Conservation (phyloP, 192 early-diverging fungal species). For the Funneliformis geosporum region DNA sequence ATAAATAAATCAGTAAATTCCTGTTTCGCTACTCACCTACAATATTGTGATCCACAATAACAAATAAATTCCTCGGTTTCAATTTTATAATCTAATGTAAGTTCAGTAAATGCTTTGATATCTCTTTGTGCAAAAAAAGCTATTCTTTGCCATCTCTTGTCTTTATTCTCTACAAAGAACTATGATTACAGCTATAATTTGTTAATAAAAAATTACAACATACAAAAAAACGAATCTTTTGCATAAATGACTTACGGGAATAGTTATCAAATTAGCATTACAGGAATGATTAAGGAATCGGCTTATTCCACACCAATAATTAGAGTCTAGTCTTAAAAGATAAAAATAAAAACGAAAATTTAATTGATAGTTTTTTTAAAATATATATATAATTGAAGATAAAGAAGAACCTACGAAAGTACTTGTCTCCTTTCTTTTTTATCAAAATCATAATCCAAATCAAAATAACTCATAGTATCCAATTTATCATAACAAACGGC, state of each 20-base stretch:
- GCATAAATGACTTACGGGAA: conserved; percentile 14
- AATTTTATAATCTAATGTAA: conserved; percentile 20
- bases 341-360: background rate
- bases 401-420: conserved; percentile 3
- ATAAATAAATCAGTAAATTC: background rate
- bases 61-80: background rate
- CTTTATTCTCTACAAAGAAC: conserved; percentile 14
- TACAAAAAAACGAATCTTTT: background rate
- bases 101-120: background rate
- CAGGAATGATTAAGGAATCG: conserved; percentile 28
- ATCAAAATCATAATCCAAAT: conserved; percentile 20
- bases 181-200: background rate
- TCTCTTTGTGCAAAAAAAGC: conserved; percentile 23
- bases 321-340: conserved; percentile 11
- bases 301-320: conserved; percentile 12
- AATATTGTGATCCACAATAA: conserved; percentile 12
- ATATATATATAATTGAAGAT: no score
- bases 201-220: background rate
- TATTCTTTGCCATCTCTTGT: background rate
- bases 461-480: conserved; percentile 10
- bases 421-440: background rate
- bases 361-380: background rate
- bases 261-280: conserved; percentile 11
- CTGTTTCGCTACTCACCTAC: background rate
- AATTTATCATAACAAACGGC: conserved; percentile 20